Evolutionary conservation across 1,139 yeast species (phyloP), one percentile per base, ranked within the genome.

Genomic region (Arxiozyma slooffiae): DNA sequence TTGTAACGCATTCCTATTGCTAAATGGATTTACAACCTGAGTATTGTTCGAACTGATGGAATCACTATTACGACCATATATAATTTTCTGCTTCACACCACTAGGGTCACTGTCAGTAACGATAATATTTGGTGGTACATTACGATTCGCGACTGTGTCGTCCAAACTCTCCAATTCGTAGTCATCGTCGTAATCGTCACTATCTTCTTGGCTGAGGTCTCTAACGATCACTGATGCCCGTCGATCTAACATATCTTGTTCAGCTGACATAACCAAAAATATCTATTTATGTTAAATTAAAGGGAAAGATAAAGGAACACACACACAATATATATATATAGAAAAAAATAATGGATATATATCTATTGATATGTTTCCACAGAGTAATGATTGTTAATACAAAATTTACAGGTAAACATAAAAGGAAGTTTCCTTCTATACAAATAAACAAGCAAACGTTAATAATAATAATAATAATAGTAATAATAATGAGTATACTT

Each of bases 161-260:
- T 20, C 20, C 21, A 26, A 41, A 17, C 22, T 38, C n/a, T 46
- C 48, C 26, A 30, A 36, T 22, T 40, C 44, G 9, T 41, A 41
- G 16, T 41, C 44, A 36, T 18, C 39, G 5, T 34, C 45, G 30
- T 18, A 42, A 14, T 30, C 36, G n/a, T 42, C 45, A 21, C n/a
- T n/a, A n/a, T n/a, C n/a, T 30, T 46, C 45, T 22, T 46, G 41
- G 22, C 30, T 34, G 18, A 38, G 38, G n/a, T 34, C 45, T 16
- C 45, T 42, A 18, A 42, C 45, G 3, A 42, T 38, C 18, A 42
- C 45, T 7, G 45, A 42, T 23, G 45, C 38, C 23, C 45, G 45
- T 42, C 45, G 45, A 18, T 38, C 45, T 16, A 42, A 16, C 30
- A 20, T 38, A 16, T 34, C 38, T 38, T 30, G 20, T 20, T 34